Percentiles rank a stretch among this genome's conserved stretches.
These are phyloP conservation scores for Penicillium robsamsonii DNA, from an alignment of 495 filamentous ascomycete species.

Conservation along the genomic window DNA sequence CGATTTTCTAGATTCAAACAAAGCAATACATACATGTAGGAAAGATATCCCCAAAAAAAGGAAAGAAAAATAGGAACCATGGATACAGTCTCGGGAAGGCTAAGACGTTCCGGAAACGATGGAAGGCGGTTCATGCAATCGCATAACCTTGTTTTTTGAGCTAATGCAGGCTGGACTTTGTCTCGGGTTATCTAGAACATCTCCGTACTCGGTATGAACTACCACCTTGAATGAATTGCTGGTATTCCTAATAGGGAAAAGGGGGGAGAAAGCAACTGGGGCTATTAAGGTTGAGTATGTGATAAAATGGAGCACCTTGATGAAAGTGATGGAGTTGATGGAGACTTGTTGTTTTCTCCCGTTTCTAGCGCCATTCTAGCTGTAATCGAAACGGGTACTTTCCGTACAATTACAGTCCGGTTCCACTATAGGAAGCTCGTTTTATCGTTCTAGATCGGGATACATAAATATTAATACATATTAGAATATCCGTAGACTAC, in stretches of 20 bases:
- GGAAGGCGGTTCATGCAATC: constrained; percentile 31
- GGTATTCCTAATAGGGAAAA: constrained; percentile 15
- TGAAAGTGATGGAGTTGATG: background rate
- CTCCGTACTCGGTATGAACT: constrained; percentile 4
- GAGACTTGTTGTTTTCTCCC: constrained; percentile 14
- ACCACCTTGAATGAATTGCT: constrained; percentile 3
- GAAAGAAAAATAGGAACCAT: background rate
- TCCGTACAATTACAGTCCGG: constrained; percentile 16
- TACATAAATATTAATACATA: background rate
- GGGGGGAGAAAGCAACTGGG: constrained; percentile 7
- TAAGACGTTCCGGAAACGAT: constrained; percentile 12
- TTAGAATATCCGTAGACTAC: background rate
- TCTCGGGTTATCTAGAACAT: background rate
- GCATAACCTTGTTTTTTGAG: constrained; percentile 24
- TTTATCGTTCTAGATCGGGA: background rate
- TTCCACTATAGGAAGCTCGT: constrained; percentile 28
- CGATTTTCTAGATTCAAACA: background rate
- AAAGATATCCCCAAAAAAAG: background rate
- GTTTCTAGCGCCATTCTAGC: constrained; percentile 36
- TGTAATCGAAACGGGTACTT: constrained; percentile 27
- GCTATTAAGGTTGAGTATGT: constrained; percentile 15
- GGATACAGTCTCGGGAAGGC: constrained; percentile 1
- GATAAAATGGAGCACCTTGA: constrained; percentile 1
- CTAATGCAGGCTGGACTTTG: constrained; percentile 39
- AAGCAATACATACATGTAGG: background rate